phyloP scores from a whole-genome alignment of 352 stramenopile genomes.

The Globisporangium carolinianum region DNA sequence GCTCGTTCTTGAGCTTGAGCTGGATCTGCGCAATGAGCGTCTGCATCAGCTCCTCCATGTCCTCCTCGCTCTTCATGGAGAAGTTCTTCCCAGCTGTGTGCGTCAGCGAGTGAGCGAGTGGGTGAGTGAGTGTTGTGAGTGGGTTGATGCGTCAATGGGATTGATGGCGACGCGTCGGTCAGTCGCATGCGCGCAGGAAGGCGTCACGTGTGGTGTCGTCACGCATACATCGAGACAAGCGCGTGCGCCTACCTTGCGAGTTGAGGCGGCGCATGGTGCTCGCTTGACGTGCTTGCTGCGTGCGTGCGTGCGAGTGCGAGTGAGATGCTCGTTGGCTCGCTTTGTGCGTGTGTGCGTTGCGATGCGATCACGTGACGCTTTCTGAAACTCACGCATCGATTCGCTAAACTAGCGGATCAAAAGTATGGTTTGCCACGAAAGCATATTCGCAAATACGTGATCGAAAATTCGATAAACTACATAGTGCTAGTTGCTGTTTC shows the following conservation, averaged over 20 bases:
- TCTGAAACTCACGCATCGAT: not conserved
- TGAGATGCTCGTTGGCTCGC: no score
- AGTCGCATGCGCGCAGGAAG: no score
- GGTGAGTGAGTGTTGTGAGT: not conserved
- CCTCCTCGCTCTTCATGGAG: constrained; percentile 74
- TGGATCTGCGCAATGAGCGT: constrained; percentile 80
- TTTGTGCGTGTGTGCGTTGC: not conserved
- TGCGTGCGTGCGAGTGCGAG: not conserved
- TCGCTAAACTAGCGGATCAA: not conserved
- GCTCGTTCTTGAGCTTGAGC: constrained; percentile 79
- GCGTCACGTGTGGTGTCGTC: not conserved
- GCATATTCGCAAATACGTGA: not conserved
- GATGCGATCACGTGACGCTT: constrained; percentile 1
- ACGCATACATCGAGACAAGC: not conserved
- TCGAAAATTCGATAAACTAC: no score
- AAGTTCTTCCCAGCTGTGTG: constrained; percentile 53
- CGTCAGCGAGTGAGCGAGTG: not conserved
- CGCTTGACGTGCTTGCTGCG: not conserved
- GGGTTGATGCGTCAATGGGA: no score
- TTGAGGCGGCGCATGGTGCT: constrained; percentile 44
- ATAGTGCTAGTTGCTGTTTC: no score
- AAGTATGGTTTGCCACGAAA: not conserved
- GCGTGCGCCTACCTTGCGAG: constrained; percentile 26
- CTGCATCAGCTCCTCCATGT: constrained; percentile 83
- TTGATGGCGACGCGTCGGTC: no score